phyloP scores from a whole-genome alignment of 345 rosid genomes.

The Gynandropsis gynandra region DNA sequence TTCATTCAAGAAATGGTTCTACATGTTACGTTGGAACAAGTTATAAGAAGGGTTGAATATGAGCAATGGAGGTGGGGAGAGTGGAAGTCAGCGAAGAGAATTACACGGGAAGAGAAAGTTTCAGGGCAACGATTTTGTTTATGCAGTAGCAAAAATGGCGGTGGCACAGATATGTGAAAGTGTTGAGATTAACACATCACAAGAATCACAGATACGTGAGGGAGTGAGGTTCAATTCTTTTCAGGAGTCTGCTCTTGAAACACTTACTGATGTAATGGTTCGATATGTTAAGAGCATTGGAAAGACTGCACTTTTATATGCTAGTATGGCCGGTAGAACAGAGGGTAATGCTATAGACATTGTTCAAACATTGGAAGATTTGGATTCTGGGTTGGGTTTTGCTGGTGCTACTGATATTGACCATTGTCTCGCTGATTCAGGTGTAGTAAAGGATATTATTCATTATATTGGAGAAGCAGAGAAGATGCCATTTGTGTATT shows the following conservation, averaged over 20 bases:
- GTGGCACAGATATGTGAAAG: constrained; percentile 38
- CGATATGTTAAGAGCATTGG: constrained; percentile 51
- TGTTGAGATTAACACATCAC: constrained; percentile 19
- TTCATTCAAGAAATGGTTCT: constrained; percentile 29
- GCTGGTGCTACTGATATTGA: constrained; percentile 52
- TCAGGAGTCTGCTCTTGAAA: constrained; percentile 67
- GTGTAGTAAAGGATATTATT: constrained; percentile 53
- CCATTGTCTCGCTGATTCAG: constrained; percentile 58
- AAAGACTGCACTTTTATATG: constrained; percentile 46
- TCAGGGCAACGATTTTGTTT: constrained; percentile 42
- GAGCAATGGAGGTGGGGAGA: constrained; percentile 88
- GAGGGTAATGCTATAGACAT: constrained; percentile 59
- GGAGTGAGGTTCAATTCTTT: constrained; percentile 65
- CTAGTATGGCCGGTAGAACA: constrained; percentile 65
- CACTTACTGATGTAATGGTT: constrained; percentile 47
- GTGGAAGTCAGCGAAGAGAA: constrained; percentile 46
- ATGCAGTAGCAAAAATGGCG: constrained; percentile 58
- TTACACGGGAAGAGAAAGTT: constrained; percentile 26
- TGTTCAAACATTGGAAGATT: constrained; percentile 65
- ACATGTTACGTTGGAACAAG: constrained; percentile 30
- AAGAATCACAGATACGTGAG: constrained; percentile 49
- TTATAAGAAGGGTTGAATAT: constrained; percentile 79
- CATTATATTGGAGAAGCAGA: constrained; percentile 51
- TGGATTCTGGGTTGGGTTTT: constrained; percentile 56
- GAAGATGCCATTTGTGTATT: constrained; percentile 52